Conservation (phyloP, 108 stramenopile genomes). For the Cyclotella baltica region DNA sequence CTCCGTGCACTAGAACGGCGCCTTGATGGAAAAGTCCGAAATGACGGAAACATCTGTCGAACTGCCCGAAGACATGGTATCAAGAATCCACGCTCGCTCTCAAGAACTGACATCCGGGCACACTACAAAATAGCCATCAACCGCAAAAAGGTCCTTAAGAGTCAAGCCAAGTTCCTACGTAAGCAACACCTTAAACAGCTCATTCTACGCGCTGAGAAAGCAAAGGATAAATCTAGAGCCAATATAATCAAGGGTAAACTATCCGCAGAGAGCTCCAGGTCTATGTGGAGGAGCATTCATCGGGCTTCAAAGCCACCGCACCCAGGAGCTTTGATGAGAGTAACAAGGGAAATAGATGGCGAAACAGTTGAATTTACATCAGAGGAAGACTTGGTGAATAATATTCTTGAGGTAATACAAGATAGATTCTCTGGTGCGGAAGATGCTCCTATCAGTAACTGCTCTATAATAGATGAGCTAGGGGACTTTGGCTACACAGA, state of each 20-base stretch:
- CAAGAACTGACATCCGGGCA: neutral
- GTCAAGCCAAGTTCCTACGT: neutral
- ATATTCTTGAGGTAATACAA: neutral
- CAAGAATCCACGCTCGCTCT: neutral
- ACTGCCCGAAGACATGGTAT: neutral
- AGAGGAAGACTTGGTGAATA: neutral
- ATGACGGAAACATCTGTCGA: conserved; percentile 1
- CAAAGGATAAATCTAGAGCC: neutral
- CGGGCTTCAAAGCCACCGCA: neutral
- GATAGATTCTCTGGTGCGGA: neutral
- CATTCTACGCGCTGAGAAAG: neutral
- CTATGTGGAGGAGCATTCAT: neutral
- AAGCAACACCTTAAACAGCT: neutral
- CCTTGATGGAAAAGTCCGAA: neutral
- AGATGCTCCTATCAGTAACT: neutral
- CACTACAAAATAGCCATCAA: neutral
- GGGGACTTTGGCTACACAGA: neutral
- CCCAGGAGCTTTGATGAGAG: neutral
- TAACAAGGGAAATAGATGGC: neutral
- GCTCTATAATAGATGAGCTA: neutral
- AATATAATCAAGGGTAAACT: neutral
- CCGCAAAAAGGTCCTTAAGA: neutral
- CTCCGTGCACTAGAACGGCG: neutral
- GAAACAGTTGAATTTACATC: neutral
- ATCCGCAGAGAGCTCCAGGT: neutral